Evolutionary conservation across 2,329 filamentous ascomycete genomes (phyloP), one percentile per base, ranked within the genome.

Genomic region (Cephalotrichum gorgonifer): DNA sequence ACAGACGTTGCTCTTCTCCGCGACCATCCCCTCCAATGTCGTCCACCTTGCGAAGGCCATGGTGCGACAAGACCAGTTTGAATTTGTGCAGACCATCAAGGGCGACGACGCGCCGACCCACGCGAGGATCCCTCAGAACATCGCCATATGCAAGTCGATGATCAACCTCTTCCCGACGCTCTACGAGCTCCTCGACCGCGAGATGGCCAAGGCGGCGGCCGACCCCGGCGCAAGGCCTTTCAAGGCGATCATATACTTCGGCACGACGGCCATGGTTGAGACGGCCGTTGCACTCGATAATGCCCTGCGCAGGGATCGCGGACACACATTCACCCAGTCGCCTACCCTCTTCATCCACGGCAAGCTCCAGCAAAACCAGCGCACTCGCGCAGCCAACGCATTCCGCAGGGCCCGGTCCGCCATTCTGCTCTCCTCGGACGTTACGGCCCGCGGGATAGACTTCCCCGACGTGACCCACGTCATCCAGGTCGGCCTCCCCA

Each of bases 171-270:
- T 88, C 52, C 88, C 93, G 15, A 68, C 84, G 2, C 63, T 97
- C 20, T 74, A 93, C 48, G 90, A 97, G 65, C 74, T 96, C 47
- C 70, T 83, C 43, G 69, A 82, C 49, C 75, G 76, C 31, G 81
- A 85, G 56, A 64, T 74, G n/a, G 67, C 69, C 23, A 62, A 68
- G 20, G 57, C 54, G 2, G 59, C 64, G 53, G 67, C 26, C 26
- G 72, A 53, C 64, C 57, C 31, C 2, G 62, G 64, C 4, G 58
- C 53, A 3, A 64, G 64, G 15, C 86, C 88, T 0, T 96, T 97
- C 78, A 98, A 98, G 74, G 88, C 88, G n/a, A 94, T 98, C 52
- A 72, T 95, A 39, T 98, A 95, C 70, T 85, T 91, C 63, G 86
- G 86, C 58, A 88, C 85, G 22, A 94, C 86, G 1, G 77, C 79